These are phyloP conservation scores for Phytophthora litchii DNA, from an alignment of 352 stramenopile genomes.

Conservation along the genomic window DNA sequence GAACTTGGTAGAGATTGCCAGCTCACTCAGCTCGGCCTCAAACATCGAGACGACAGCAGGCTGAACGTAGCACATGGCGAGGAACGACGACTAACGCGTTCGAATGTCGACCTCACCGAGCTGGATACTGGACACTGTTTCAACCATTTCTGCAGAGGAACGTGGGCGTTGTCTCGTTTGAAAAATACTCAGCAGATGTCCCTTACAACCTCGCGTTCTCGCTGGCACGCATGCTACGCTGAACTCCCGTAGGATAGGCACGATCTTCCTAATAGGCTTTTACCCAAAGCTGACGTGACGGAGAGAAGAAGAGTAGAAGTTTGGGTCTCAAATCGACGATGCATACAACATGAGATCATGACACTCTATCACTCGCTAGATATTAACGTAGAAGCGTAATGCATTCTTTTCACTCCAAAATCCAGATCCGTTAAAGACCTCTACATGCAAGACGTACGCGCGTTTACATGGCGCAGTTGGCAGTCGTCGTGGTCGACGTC, in stretches of 20 bases:
- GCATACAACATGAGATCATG: conserved; percentile 12
- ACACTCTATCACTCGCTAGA: conserved; percentile 26
- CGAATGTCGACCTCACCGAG: conserved; percentile 24
- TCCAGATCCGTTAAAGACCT: conserved; percentile 7
- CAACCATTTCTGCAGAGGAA: conserved; percentile 12
- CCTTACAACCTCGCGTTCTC: conserved; percentile 20
- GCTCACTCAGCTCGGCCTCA: conserved; percentile 8
- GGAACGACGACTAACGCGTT: conserved; percentile 23
- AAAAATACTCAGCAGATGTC: conserved; percentile 16
- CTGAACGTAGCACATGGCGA: conserved; percentile 17
- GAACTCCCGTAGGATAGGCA: background rate
- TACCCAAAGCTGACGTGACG: background rate
- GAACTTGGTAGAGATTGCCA: conserved; percentile 30
- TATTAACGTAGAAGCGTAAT: conserved; percentile 22
- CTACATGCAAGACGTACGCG: background rate
- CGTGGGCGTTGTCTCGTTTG: conserved; percentile 21
- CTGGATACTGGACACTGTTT: conserved; percentile 15
- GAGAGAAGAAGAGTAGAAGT: conserved; percentile 4
- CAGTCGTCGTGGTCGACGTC: conserved; percentile 31
- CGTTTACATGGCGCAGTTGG: conserved; percentile 32
- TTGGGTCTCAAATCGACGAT: conserved; percentile 18
- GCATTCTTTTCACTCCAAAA: conserved; percentile 28
- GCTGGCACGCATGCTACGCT: conserved; percentile 17
- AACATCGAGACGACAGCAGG: conserved; percentile 21
- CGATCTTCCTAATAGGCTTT: background rate